Evolutionary conservation across 208 protist genomes (phyloP), one percentile per base, ranked within the genome.

Genomic region (Trypanosoma cruzi): DNA sequence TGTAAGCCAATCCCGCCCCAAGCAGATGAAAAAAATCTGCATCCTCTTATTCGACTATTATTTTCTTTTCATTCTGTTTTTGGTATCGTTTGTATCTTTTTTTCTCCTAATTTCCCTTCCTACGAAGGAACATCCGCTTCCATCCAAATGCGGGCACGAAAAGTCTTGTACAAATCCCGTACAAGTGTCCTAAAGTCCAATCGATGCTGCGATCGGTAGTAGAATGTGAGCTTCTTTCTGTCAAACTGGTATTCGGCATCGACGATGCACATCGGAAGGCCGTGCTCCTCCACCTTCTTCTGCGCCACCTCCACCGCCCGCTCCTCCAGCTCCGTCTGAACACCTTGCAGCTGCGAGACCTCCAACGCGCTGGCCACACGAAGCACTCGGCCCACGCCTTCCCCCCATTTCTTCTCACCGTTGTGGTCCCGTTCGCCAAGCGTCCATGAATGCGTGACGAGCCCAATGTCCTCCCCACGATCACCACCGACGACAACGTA

Each of bases 171-270:
- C 8, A 97, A 77, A 64, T 95, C 88, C 0, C 90, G 83, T 24
- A 97, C 89, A 4, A 97, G 75, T 32, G 93, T 86, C 0, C 92
- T 77, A 69, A 97, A 97, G 73, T 97, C 92, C 80, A 92, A 87
- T 46, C 92, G 82, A 56, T 95, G 87, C 68, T 92, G 81, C 4
- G 89, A 81, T 62, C 95, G 83, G 64, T 96, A 97, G 68, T 88
- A 97, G 67, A 97, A 97, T 22, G 88, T 97, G 18, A 97, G 76
- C 77, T 97, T 97, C 53, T 96, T 95, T 71, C 84, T 90, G 48
- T 97, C 92, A 71, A 89, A 97, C 72, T 97, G 92, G 58, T 96
- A 97, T 75, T 97, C 92, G 0, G 92, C 92, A 58, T 96, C 92
- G 16, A 91, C 84, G 68, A 97, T 92, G 5, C 84, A 80, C 88